Evolutionary conservation across 257 asterid genomes (phyloP), one percentile per base, ranked within the genome.

Genomic region (Vinca minor): DNA sequence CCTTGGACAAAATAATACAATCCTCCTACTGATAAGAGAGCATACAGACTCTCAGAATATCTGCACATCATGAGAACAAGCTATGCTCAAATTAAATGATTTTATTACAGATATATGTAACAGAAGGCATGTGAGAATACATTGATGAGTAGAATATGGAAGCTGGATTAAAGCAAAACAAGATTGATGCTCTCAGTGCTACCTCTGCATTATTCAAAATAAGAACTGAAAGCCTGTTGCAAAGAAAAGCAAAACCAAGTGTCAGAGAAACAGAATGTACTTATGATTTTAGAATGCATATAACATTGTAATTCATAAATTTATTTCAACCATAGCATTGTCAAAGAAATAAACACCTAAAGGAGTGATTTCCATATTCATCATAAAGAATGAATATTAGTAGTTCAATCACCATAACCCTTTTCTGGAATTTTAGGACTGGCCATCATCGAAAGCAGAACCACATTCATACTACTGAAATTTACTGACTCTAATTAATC

Each of bases 121-220:
- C 38, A 54, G 15, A 77, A 59, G 77, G 76, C 58, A 64, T 68
- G 48, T 69, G 83, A 71, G 68, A 61, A 55, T 83, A 92, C 98
- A 92, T 78, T 64, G 98, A 78, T 21, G 98, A 87, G 88, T 89
- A 92, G 87, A 92, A 92, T 78, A 92, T 71, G 65, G 98, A 89
- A 63, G 98, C 98, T 28, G 96, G 98, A 74, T 89, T 92, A 54
- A 89, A 83, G 94, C 96, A 92, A 80, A 92, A 89, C 85, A 89
- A 77, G 49, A 86, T 61, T 35, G 97, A 78, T 64, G 98, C 94
- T 73, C 96, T 83, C 74, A 89, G 62, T 49, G 98, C 91, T 72
- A 80, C 69, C 73, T 85, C 91, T 42, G 78, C 59, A 67, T 89
- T 86, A 73, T 87, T 77, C 84, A 92, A 72, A 70, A 87, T 77